These are phyloP conservation scores for Neoscytalidium dimidiatum DNA, from an alignment of 2,329 filamentous ascomycete species.

Conservation along the genomic window DNA sequence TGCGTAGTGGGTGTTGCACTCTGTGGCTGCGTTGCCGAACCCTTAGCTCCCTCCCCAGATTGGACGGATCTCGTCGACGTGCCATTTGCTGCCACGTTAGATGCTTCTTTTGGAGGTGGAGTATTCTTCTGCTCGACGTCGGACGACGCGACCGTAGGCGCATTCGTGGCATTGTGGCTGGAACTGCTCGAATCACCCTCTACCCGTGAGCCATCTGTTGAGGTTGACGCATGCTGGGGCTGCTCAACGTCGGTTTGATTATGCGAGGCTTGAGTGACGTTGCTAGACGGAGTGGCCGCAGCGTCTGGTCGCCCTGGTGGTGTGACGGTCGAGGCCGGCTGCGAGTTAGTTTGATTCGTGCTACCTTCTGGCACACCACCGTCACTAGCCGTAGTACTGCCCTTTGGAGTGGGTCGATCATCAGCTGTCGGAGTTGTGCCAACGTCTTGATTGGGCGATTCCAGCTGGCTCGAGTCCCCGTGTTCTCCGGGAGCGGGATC, in stretches of 20 bases:
- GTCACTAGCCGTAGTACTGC: neutral
- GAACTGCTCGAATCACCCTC: neutral
- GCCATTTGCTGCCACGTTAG: constrained; percentile 20
- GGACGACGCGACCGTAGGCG: neutral
- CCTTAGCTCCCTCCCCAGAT: constrained; percentile 3
- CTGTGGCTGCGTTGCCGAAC: constrained; percentile 22
- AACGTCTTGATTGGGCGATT: neutral
- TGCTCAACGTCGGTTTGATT: constrained; percentile 14
- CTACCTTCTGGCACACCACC: constrained; percentile 1
- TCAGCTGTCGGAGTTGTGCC: neutral
- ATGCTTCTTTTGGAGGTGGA: constrained; percentile 22
- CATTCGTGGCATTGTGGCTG: neutral
- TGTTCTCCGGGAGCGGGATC: neutral
- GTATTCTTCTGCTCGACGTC: constrained; percentile 16
- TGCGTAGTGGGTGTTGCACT: constrained; percentile 78
- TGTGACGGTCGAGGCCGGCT: neutral
- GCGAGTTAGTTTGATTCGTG: constrained; percentile 10
- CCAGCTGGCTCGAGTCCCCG: neutral
- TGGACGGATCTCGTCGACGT: constrained; percentile 21
- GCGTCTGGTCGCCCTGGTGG: neutral
- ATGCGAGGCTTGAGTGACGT: neutral
- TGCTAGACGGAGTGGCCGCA: neutral
- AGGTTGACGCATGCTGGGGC: constrained; percentile 5
- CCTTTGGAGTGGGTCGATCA: neutral
- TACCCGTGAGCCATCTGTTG: neutral